Evolutionary conservation across 441 rosid species (phyloP).

Genomic region (Omphalea diandra): DNA sequence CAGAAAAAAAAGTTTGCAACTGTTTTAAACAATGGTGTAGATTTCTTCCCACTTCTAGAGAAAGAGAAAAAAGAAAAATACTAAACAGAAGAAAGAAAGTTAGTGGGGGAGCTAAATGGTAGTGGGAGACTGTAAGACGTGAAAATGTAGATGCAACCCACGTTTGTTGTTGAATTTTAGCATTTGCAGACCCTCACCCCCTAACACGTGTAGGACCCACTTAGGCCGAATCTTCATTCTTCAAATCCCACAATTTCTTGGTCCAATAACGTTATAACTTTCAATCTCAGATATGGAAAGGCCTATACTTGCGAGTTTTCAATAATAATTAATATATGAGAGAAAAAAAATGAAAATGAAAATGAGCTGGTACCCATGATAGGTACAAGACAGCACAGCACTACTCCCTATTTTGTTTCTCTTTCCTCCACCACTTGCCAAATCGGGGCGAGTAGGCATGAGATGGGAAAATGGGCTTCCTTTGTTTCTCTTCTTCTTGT

Average conservation of each 20-base stretch:
- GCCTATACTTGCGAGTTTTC: not conserved
- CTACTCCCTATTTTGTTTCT: too few relatives aligned
- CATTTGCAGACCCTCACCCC: not conserved
- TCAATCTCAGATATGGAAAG: not conserved
- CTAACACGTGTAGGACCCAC: conserved; percentile 32
- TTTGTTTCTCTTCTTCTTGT: not conserved
- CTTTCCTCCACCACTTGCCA: conserved; percentile 24
- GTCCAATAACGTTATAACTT: too few relatives aligned
- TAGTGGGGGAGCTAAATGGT: conserved; percentile 29
- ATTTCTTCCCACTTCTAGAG: conserved; percentile 16
- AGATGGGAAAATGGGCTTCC: not conserved
- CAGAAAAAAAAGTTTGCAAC: conserved; percentile 1
- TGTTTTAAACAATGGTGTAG: conserved; percentile 11
- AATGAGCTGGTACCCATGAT: conserved; percentile 41
- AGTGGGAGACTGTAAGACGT: not conserved
- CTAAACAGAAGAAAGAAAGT: not conserved
- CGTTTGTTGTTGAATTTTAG: conserved; percentile 32
- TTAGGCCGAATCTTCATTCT: not conserved
- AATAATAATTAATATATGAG: not conserved
- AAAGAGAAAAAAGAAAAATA: not conserved
- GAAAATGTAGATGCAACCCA: conserved; percentile 27
- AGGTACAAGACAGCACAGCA: conserved; percentile 7
- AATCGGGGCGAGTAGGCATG: not conserved
- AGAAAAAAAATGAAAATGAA: not conserved
- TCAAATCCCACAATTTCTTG: not conserved